Percentiles rank a stretch among this genome's conserved stretches.
Conservation (phyloP, 495 filamentous ascomycete species). For the Neurospora sp. region DNA sequence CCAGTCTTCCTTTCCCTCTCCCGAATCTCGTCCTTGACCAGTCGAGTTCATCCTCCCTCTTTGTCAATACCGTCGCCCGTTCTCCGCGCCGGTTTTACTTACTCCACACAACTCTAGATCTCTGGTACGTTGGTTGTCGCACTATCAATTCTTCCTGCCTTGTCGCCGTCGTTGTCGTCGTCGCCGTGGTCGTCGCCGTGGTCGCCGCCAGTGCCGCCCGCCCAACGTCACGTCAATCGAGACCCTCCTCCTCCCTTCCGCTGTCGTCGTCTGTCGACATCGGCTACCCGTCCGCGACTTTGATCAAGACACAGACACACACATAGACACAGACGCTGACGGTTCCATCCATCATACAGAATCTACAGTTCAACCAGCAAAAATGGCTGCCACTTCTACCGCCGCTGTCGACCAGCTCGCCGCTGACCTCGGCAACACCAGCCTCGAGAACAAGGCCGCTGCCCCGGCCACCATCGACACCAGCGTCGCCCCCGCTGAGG, state of each 20-base stretch:
- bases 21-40: slow-evolving; percentile 9
- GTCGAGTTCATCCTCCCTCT: slow-evolving; percentile 9
- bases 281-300: background rate
- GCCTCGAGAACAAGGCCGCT: slow-evolving; percentile 50
- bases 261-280: background rate
- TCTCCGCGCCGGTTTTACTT: slow-evolving; percentile 10
- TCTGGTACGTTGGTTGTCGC: slow-evolving; percentile 10
- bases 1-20: slow-evolving; percentile 11
- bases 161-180: background rate
- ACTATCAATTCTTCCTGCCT: background rate
- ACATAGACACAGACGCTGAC: slow-evolving; percentile 4
- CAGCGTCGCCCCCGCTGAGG: slow-evolving; percentile 42
- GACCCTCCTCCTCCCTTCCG: background rate
- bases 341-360: background rate
- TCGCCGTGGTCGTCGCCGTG: background rate
- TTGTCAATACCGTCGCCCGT: slow-evolving; percentile 22
- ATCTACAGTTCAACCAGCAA: slow-evolving; percentile 10
- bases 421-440: slow-evolving; percentile 50
- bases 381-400: slow-evolving; percentile 53
- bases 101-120: slow-evolving; percentile 3
- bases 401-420: slow-evolving; percentile 64
- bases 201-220: background rate
- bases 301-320: background rate
- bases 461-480: slow-evolving; percentile 54
- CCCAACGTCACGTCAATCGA: slow-evolving; percentile 1